Evolutionary conservation across 2,329 filamentous ascomycete species (phyloP), one percentile per base, ranked within the genome.

Genomic region (Ambrosiella cleistominuta): DNA sequence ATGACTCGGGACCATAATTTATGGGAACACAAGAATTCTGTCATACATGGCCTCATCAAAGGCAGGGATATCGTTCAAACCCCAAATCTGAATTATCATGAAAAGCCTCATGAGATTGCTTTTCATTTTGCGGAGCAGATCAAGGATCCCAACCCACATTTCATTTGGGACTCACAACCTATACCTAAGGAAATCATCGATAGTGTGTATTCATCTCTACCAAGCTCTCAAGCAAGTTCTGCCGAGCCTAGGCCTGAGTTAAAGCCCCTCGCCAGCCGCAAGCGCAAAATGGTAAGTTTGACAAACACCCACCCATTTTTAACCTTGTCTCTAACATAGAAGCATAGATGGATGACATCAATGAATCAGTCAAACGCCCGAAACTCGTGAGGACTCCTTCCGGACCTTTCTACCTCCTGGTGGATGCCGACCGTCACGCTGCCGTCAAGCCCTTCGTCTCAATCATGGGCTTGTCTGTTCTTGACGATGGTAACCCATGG

Each of bases 141-240:
- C 9, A 71, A 72, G 54, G 69, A 63, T 58, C 70, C 64, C 45
- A 70, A 63, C 50, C 64, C 62, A 42, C 68, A 68, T 7, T 68
- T 78, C 44, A 65, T 67, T 3, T 81, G 74, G 74, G 71, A 74
- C 12, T 71, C 75, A 1, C 69, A 74, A 7, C 61, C 67, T 2
- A 64, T 81, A 1, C 76, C 77, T 0, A 70, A 73, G 0, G 67
- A 72, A 0, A 69, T 79, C 2, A 70, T 80, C 19, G 74, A 79
- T 49, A 66, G 72, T 38, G 80, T 69, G 64, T 63, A 68, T 42
- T 67, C 65, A 58, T 71, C 72, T 0, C 72, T 68, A 1, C 71
- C 39, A 13, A 58, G 39, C n/a, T 47, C 59, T 2, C 44, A 57
- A n/a, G 37, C 36, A 8, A 39, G 19, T 11, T 57, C 51, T 35